Conservation (phyloP, 345 rosid genomes). For the Anastatica hierochuntica region DNA sequence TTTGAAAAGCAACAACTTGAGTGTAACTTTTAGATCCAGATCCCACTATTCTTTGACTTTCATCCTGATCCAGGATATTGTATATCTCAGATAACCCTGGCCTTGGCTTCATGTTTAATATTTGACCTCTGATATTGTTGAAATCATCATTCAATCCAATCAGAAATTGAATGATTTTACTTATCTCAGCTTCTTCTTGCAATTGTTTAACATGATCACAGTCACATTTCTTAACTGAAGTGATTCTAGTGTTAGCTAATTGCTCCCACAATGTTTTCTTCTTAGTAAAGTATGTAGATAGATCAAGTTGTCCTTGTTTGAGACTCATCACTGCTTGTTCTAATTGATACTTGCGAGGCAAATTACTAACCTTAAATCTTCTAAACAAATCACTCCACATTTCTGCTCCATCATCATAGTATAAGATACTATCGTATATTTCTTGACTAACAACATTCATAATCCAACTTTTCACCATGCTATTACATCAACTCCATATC, state of each 20-base stretch:
- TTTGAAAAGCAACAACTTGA: background rate
- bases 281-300: background rate
- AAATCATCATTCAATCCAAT: background rate
- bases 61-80: no score
- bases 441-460: background rate
- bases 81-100: background rate
- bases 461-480: background rate
- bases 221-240: background rate
- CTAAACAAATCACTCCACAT: background rate
- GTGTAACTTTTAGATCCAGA: background rate
- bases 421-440: background rate
- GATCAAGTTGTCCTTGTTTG: background rate
- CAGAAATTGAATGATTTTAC: background rate
- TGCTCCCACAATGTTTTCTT: background rate
- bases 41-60: background rate
- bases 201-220: no score
- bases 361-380: background rate
- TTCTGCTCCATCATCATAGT: background rate
- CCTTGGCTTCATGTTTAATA: background rate
- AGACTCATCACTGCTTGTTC: background rate
- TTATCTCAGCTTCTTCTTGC: no score
- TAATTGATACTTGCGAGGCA: background rate
- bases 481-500: background rate
- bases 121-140: background rate
- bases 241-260: background rate